Evolutionary conservation across 2,329 filamentous ascomycete species (phyloP).

Genomic region (Clarireedia sp.): DNA sequence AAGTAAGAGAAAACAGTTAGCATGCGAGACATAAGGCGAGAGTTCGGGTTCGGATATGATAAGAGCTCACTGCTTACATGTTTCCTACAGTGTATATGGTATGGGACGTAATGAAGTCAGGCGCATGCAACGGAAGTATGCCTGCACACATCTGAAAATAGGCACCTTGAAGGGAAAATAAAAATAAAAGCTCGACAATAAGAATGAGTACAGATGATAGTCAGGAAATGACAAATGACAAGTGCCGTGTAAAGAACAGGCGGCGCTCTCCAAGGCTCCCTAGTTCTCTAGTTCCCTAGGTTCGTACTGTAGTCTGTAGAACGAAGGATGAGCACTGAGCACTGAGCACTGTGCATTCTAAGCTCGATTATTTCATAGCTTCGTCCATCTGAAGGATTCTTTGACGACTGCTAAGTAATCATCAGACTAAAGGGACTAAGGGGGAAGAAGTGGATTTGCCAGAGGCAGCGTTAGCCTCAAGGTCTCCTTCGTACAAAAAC

Average conservation of each 20-base stretch:
- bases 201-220: too few relatives aligned
- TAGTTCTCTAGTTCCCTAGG: not conserved
- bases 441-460: conserved; percentile 1
- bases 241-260: not conserved
- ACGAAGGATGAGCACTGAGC: conserved; percentile 11
- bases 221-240: conserved; percentile 3
- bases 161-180: not conserved
- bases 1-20: not conserved
- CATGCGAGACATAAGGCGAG: not conserved
- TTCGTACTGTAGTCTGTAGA: not conserved
- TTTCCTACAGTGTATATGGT: conserved; percentile 3
- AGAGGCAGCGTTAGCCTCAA: conserved; percentile 3
- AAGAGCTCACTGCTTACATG: conserved; percentile 19
- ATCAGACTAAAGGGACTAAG: not conserved
- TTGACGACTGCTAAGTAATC: not conserved
- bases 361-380: conserved; percentile 9
- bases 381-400: not conserved
- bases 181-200: not conserved
- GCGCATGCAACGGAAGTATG: conserved; percentile 10
- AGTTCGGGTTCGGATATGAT: not conserved
- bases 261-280: not conserved
- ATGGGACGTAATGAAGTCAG: conserved; percentile 8
- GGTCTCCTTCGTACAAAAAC: not conserved
- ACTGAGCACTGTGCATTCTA: conserved; percentile 15
- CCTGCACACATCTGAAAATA: conserved; percentile 9